A percentile compares a stretch with the other conserved stretches of the same genome.
Conservation (phyloP, 192 early-diverging fungal genomes). For the Allomyces arbusculus region DNA sequence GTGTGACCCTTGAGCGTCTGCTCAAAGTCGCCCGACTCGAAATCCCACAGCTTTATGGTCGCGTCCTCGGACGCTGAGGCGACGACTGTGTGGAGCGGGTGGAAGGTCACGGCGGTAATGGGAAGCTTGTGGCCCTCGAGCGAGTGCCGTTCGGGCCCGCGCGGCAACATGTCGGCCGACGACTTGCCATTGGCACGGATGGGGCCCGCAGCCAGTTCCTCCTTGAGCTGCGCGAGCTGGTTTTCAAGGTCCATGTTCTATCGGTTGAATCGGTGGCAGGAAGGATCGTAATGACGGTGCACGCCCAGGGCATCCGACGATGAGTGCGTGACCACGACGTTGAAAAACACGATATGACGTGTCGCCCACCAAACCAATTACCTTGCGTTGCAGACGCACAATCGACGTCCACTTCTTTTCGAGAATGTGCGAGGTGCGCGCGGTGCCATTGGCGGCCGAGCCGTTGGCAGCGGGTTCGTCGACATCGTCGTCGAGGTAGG, state of each 20-base stretch:
- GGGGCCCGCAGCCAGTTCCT: conserved; percentile 32
- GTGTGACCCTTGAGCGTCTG: conserved; percentile 87
- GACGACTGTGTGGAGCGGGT: conserved; percentile 64
- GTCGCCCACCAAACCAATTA: conserved; percentile 1
- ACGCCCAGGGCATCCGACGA: background rate
- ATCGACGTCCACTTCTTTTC: conserved; percentile 95
- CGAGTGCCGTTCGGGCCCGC: conserved; percentile 48
- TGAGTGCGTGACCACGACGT: background rate
- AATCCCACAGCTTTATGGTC: conserved; percentile 83
- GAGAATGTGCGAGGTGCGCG: conserved; percentile 15
- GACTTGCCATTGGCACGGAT: conserved; percentile 1
- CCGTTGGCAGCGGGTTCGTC: background rate
- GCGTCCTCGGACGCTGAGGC: conserved; percentile 80
- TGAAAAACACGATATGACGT: conserved; percentile 5
- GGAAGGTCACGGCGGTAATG: conserved; percentile 62
- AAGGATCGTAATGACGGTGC: background rate
- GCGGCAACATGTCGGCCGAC: conserved; percentile 59
- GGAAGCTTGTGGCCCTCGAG: conserved; percentile 64
- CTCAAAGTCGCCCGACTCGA: conserved; percentile 81
- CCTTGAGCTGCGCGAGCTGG: conserved; percentile 54
- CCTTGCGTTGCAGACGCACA: conserved; percentile 72
- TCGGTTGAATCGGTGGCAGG: background rate
- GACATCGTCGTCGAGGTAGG: background rate
- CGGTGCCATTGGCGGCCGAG: background rate
- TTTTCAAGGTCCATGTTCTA: conserved; percentile 83